phyloP scores from a whole-genome alignment of 768 basidiomycete genomes.

The Gelatoporia subvermispora region DNA sequence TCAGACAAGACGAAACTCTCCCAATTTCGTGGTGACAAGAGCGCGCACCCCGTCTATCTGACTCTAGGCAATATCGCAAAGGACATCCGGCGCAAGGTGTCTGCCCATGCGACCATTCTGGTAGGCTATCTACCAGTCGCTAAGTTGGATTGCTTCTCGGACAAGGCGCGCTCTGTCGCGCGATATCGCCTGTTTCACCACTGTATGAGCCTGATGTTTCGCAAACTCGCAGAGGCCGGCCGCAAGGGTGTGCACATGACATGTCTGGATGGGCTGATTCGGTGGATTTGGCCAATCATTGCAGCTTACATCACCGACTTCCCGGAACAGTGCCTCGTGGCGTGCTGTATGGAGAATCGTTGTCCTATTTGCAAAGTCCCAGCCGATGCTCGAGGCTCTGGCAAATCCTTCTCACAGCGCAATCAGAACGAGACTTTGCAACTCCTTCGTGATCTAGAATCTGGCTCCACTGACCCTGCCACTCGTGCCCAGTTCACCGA shows the following conservation, averaged over 20 bases:
- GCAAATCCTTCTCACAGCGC: not conserved
- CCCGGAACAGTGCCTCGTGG: conserved; percentile 40
- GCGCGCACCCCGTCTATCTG: conserved; percentile 13
- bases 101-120: conserved; percentile 9
- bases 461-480: not conserved
- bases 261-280: conserved; percentile 31
- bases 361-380: conserved; percentile 23
- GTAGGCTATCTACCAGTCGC: conserved; percentile 21
- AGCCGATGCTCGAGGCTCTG: not conserved
- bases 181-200: conserved; percentile 32
- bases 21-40: conserved; percentile 12
- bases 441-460: not conserved
- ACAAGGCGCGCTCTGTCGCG: conserved; percentile 11
- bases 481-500: not conserved
- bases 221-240: conserved; percentile 25
- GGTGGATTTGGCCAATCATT: conserved; percentile 33
- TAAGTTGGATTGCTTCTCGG: conserved; percentile 20
- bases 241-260: conserved; percentile 28
- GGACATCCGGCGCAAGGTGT: conserved; percentile 13
- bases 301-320: conserved; percentile 36
- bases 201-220: conserved; percentile 31
- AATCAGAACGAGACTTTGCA: not conserved
- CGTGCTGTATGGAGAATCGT: conserved; percentile 15
- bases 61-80: conserved; percentile 16
- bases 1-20: conserved; percentile 26